Conservation (phyloP, 2,329 filamentous ascomycete species). For the Beauveria sp. region DNA sequence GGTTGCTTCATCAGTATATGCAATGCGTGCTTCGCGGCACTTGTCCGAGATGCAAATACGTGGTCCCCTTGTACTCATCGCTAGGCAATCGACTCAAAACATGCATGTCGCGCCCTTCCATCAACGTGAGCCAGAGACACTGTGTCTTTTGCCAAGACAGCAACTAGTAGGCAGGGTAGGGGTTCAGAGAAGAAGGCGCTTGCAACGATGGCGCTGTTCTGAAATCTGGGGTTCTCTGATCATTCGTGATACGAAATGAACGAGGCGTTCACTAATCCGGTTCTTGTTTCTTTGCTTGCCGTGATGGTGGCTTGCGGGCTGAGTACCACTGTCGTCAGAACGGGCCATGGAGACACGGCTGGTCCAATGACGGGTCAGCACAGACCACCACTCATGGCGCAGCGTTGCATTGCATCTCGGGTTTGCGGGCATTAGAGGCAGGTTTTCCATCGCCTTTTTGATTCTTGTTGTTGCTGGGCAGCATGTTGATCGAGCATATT, state of each 20-base stretch:
- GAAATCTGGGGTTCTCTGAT: no score
- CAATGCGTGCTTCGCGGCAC: not conserved
- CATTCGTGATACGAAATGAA: no score
- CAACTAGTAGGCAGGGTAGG: not conserved
- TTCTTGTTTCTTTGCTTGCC: not conserved
- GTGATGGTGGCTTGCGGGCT: not conserved
- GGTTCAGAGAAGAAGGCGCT: not conserved
- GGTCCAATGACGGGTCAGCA: no score
- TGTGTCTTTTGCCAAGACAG: not conserved
- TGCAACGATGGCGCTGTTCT: not conserved
- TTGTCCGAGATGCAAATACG: not conserved
- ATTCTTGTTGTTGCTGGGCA: not conserved
- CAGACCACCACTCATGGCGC: not conserved
- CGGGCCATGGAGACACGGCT: no score
- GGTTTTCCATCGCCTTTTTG: not conserved
- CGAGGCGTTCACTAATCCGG: not conserved
- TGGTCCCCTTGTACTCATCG: not conserved
- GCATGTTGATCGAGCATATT: not conserved
- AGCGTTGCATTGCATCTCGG: slow-evolving; percentile 5
- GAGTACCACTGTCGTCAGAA: not conserved
- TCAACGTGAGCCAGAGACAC: slow-evolving; percentile 4
- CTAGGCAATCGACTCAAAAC: no score
- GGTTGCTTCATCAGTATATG: not conserved
- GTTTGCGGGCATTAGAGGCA: not conserved
- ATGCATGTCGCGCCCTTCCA: not conserved